Evolutionary conservation across 2,329 filamentous ascomycete genomes (phyloP).

Genomic region (Botryotinia calthae): DNA sequence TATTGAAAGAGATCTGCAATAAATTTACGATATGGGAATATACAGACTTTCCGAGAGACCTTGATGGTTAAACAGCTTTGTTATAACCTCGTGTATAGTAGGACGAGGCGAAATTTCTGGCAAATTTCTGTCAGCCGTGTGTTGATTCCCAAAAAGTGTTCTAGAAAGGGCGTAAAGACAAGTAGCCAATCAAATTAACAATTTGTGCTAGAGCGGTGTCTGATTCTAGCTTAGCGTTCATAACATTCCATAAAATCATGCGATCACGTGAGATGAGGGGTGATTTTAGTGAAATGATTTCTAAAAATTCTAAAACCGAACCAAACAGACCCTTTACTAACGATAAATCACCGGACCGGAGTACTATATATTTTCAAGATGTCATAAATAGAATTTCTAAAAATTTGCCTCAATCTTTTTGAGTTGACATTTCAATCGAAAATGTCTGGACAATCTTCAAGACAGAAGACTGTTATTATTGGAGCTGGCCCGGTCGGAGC

Average conservation of each 20-base stretch:
- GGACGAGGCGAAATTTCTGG: background rate
- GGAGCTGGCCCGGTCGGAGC: constrained; percentile 93
- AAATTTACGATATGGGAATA: background rate
- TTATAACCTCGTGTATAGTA: background rate
- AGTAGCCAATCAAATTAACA: background rate
- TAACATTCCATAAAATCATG: background rate
- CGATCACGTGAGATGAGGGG: background rate
- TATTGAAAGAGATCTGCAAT: constrained; percentile 18
- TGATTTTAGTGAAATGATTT: constrained; percentile 7
- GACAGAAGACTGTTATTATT: constrained; percentile 65
- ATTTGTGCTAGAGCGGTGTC: constrained; percentile 14
- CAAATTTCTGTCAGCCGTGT: constrained; percentile 8
- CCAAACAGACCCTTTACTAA: background rate
- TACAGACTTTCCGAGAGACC: background rate
- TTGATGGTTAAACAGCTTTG: background rate
- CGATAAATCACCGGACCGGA: constrained; percentile 10
- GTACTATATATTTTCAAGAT: background rate
- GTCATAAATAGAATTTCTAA: background rate
- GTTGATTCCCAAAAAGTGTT: background rate
- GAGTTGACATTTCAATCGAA: background rate
- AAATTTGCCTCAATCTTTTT: background rate
- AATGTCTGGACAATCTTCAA: constrained; percentile 19
- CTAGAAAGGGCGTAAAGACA: constrained; percentile 1
- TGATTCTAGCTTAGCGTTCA: background rate
- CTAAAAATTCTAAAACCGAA: background rate